phyloP scores from a whole-genome alignment of 768 basidiomycete species.

The Coprinopsis sp. region DNA sequence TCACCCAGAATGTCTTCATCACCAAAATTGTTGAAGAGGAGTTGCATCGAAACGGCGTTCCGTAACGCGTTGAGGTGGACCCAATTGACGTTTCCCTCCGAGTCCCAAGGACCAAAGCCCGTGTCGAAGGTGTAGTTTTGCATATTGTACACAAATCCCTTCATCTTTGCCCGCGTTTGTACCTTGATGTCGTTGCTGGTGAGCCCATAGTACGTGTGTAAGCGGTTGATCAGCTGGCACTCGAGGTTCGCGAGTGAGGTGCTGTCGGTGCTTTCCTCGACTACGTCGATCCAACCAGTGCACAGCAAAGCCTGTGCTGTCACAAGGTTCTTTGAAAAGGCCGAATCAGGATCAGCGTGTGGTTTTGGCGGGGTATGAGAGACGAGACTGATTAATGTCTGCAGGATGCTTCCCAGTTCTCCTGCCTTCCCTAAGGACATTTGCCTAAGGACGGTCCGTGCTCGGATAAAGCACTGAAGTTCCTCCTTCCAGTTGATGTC shows the following conservation, averaged over 20 bases:
- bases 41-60: conserved; percentile 52
- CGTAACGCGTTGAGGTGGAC: conserved; percentile 51
- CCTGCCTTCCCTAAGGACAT: conserved; percentile 30
- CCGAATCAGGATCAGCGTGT: conserved; percentile 14
- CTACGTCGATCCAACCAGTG: conserved; percentile 39
- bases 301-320: conserved; percentile 46
- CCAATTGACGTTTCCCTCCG: conserved; percentile 55
- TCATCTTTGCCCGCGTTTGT: conserved; percentile 33
- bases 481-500: conserved; percentile 49
- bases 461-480: conserved; percentile 53
- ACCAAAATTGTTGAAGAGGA: conserved; percentile 8
- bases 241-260: conserved; percentile 29
- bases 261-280: conserved; percentile 12
- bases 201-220: conserved; percentile 57
- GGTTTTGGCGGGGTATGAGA: conserved; percentile 36
- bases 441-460: conserved; percentile 41
- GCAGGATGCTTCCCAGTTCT: conserved; percentile 40
- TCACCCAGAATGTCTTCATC: conserved; percentile 22
- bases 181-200: conserved; percentile 38
- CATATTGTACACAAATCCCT: conserved; percentile 59
- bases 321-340: conserved; percentile 45
- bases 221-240: conserved; percentile 40
- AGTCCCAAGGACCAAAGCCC: conserved; percentile 53
- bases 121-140: conserved; percentile 48
- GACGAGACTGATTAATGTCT: conserved; percentile 49